phyloP scores from a whole-genome alignment of 495 filamentous ascomycete species.

The Glonium stellatum region DNA sequence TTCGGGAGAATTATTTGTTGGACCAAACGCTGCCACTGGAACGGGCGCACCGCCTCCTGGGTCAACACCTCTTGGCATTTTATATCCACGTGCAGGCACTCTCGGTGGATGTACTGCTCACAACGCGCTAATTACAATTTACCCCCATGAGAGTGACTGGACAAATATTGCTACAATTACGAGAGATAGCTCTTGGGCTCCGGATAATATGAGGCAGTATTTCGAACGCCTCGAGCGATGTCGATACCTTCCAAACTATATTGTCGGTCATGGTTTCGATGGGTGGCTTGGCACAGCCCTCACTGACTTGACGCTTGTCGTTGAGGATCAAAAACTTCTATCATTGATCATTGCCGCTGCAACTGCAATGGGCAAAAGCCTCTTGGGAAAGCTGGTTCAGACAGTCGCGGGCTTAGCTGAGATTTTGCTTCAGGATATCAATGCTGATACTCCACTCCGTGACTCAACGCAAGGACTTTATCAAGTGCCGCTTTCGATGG shows the following conservation, averaged over 20 bases:
- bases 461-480: conserved; percentile 44
- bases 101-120: conserved; percentile 48
- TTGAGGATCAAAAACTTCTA: conserved; percentile 48
- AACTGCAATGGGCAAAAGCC: conserved; percentile 44
- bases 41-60: conserved; percentile 35
- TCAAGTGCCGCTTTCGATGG: conserved; percentile 46
- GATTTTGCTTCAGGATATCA: conserved; percentile 48
- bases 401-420: conserved; percentile 30
- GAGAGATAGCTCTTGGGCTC: conserved; percentile 43
- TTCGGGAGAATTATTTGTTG: conserved; percentile 24
- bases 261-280: conserved; percentile 48
- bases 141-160: conserved; percentile 42
- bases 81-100: conserved; percentile 44
- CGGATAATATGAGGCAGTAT: conserved; percentile 44
- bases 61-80: conserved; percentile 39
- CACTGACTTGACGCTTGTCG: conserved; percentile 42
- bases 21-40: conserved; percentile 23
- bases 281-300: conserved; percentile 51
- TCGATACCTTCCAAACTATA: conserved; percentile 42
- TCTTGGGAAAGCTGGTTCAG: conserved; percentile 28
- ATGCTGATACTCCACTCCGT: conserved; percentile 38
- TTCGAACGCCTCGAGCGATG: conserved; percentile 49
- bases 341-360: conserved; percentile 46
- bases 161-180: conserved; percentile 43
- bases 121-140: conserved; percentile 43